Base-by-base conservation (phyloP, 2,329 filamentous ascomycete genomes). In the Trichophyton verrucosum region DNA sequence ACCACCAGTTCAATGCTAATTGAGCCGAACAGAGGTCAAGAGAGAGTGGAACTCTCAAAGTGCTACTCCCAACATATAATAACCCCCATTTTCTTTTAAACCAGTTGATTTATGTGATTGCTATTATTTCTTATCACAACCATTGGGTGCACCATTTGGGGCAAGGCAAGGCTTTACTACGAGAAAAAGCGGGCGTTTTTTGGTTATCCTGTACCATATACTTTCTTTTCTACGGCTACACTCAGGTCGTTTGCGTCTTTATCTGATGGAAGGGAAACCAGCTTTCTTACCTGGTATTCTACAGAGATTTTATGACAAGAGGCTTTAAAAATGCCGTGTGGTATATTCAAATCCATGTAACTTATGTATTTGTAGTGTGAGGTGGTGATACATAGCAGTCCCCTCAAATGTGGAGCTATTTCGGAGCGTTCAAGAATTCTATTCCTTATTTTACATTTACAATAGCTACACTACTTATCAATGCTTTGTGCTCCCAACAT, bases 181-280 rank as follows among this genome's bases (percentile, higher is more conserved):
- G 30, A 33, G 51, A 36, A 55, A 53, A 55, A 33, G 51, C 51
- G 51, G 51, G 51, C 51, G 51, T 55, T 55, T 55, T 55, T 55
- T 38, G 51, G 51, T 20, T 55, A 36, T 55, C 17, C n/a, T 55
- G 27, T 55, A 55, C 51, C 13, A 55, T 55, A 55, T 24, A 5
- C 7, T 38, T 38, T 38, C 11, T 4, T 55, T 24, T 55, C n/a
- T 55, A 15, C 51, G 36, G 17, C 51, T 55, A 55, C 51, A 55
- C 51, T 11, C 5, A 6, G 13, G 51, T 20, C 33, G 13, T 55
- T 27, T 51, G 46, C 51, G 17, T 55, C 11, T 36, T 55, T 55
- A n/a, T 3, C 33, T n/a, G 20, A 22, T 38, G 27, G 22, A 27
- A 38, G 47, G 51, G 27, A 55, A 17, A 13, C 5, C n/a, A 17